Evolutionary conservation across 139 green algal genomes (phyloP).

Genomic region (Picochlorum sp.): DNA sequence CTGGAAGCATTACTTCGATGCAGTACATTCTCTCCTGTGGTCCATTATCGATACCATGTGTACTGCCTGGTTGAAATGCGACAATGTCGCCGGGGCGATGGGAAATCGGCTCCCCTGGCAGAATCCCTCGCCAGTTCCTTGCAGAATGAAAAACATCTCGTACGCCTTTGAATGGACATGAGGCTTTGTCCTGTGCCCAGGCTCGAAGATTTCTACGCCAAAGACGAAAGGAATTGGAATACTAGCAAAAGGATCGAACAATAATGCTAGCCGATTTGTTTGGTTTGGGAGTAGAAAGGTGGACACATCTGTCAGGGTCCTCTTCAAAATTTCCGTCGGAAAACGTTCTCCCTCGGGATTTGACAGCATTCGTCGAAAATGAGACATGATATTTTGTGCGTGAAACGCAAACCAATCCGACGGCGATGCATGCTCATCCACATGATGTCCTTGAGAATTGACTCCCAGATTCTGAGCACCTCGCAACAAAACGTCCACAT

Average conservation of each 20-base stretch:
- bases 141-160: constrained; percentile 83
- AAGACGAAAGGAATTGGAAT: constrained; percentile 49
- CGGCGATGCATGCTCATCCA: too few species aligned
- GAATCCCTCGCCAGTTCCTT: constrained; percentile 44
- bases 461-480: too few species aligned
- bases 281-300: constrained; percentile 67
- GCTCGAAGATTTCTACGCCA: constrained; percentile 70
- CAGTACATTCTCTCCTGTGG: constrained; percentile 25
- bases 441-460: too few species aligned
- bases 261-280: constrained; percentile 68
- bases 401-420: too few species aligned
- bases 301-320: constrained; percentile 41
- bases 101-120: constrained; percentile 44
- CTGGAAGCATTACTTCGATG: constrained; percentile 78
- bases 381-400: too few species aligned
- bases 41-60: constrained; percentile 70
- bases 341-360: not conserved
- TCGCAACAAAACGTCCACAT: too few species aligned
- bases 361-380: too few species aligned
- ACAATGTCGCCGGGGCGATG: constrained; percentile 58
- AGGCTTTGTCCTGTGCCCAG: constrained; percentile 52
- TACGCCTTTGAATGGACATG: constrained; percentile 61
- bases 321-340: constrained; percentile 31
- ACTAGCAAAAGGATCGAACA: constrained; percentile 46
- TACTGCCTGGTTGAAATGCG: constrained; percentile 56